These are phyloP conservation scores for Capronia coronata DNA, from an alignment of 2,329 filamentous ascomycete genomes.

Conservation along the genomic window DNA sequence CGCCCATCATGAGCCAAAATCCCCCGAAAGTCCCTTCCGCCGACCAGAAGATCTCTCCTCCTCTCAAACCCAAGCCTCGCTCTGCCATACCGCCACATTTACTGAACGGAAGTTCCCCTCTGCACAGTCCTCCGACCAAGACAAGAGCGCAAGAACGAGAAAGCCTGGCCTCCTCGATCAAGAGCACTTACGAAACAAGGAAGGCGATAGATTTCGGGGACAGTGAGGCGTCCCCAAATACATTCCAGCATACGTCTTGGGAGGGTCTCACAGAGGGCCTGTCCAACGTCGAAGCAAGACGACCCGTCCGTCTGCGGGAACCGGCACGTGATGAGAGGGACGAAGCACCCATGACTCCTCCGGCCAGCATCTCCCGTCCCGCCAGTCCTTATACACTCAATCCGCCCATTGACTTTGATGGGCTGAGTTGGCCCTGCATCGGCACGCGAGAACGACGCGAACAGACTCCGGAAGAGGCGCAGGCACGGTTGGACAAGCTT, in stretches of 20 bases:
- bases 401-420: slow-evolving; percentile 48
- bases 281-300: slow-evolving; percentile 13
- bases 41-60: slow-evolving; percentile 9
- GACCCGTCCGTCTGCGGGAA: slow-evolving; percentile 36
- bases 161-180: slow-evolving; percentile 53
- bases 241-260: slow-evolving; percentile 15
- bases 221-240: slow-evolving; percentile 11
- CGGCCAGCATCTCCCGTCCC: slow-evolving; percentile 46
- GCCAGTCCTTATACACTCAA: slow-evolving; percentile 46
- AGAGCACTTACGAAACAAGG: slow-evolving; percentile 49
- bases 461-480: slow-evolving; percentile 52
- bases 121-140: slow-evolving; percentile 38
- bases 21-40: slow-evolving; percentile 12
- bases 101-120: slow-evolving; percentile 49
- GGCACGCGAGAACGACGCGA: slow-evolving; percentile 49
- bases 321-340: slow-evolving; percentile 51
- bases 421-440: slow-evolving; percentile 47
- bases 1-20: slow-evolving; percentile 18
- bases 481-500: slow-evolving; percentile 54
- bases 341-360: slow-evolving; percentile 45
- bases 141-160: slow-evolving; percentile 51
- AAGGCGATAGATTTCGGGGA: slow-evolving; percentile 42
- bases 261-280: slow-evolving; percentile 21
- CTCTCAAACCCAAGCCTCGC: slow-evolving; percentile 39
- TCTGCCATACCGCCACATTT: slow-evolving; percentile 53